Evolutionary conservation across 805 yeast species (phyloP).

Genomic region (Cyberlindnera saturnus): DNA sequence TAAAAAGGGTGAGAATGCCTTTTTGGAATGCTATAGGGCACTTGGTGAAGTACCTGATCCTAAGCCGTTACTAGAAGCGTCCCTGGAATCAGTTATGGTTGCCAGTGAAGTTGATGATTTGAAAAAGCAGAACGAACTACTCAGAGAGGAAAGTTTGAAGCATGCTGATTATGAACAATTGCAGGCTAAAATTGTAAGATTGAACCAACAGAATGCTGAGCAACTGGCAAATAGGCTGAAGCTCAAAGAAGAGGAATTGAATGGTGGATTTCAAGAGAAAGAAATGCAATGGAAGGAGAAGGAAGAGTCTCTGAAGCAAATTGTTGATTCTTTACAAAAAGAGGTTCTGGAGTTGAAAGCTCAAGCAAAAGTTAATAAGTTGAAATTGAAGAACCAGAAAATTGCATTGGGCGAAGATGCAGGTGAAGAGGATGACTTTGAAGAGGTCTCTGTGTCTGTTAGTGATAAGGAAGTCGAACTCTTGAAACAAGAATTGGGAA

Average conservation of each 20-base stretch:
- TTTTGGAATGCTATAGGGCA: slow-evolving; percentile 67
- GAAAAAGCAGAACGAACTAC: slow-evolving; percentile 41
- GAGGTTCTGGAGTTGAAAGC: slow-evolving; percentile 62
- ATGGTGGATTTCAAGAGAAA: slow-evolving; percentile 53
- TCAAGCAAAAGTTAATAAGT: slow-evolving; percentile 24
- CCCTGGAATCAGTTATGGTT: slow-evolving; percentile 56
- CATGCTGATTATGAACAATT: slow-evolving; percentile 77
- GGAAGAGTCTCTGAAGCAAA: slow-evolving; percentile 46
- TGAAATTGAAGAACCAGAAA: slow-evolving; percentile 43
- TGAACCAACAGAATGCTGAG: slow-evolving; percentile 57
- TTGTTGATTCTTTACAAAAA: slow-evolving; percentile 44
- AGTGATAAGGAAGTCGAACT: slow-evolving; percentile 36
- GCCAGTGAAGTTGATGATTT: slow-evolving; percentile 47
- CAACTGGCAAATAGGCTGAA: slow-evolving; percentile 45
- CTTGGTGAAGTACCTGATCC: slow-evolving; percentile 95
- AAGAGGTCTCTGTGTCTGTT: neutral
- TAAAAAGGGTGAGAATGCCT: slow-evolving; percentile 64
- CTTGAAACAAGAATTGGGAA: slow-evolving; percentile 69
- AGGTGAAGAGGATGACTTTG: slow-evolving; percentile 15
- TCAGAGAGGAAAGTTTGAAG: slow-evolving; percentile 54
- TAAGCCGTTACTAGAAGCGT: slow-evolving; percentile 64
- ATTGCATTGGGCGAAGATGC: slow-evolving; percentile 33
- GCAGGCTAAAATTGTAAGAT: slow-evolving; percentile 51
- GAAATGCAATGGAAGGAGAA: slow-evolving; percentile 60
- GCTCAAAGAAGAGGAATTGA: slow-evolving; percentile 66